A percentile compares a stretch with the other conserved stretches of the same genome.
phyloP scores from a whole-genome alignment of 768 basidiomycete genomes.

The Wakefieldia striispora region DNA sequence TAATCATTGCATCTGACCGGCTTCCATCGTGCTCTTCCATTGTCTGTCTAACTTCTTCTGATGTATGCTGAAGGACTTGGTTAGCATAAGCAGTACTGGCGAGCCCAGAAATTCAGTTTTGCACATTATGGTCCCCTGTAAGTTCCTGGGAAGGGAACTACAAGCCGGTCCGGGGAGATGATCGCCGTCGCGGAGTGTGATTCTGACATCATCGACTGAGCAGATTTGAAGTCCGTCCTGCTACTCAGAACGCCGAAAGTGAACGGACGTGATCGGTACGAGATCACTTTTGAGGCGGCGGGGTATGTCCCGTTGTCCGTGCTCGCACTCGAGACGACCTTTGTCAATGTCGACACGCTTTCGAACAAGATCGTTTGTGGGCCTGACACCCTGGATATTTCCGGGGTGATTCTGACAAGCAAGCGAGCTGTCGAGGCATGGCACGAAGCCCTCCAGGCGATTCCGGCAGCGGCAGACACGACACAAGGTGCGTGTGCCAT shows the following conservation, averaged over 20 bases:
- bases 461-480: neutral
- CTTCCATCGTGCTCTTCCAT: too few species aligned
- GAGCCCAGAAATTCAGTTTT: too few species aligned
- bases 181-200: neutral
- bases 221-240: slow-evolving; percentile 35
- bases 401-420: slow-evolving; percentile 78
- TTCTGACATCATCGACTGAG: neutral
- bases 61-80: too few species aligned
- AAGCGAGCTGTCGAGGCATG: slow-evolving; percentile 76
- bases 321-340: slow-evolving; percentile 67
- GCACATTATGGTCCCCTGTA: too few species aligned
- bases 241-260: slow-evolving; percentile 39
- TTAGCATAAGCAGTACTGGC: too few species aligned
- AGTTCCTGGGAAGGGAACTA: too few species aligned
- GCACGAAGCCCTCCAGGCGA: slow-evolving; percentile 37
- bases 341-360: slow-evolving; percentile 49
- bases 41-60: too few species aligned
- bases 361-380: slow-evolving; percentile 39
- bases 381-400: slow-evolving; percentile 32
- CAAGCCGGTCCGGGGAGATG: too few species aligned
- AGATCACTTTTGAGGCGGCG: slow-evolving; percentile 41
- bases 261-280: slow-evolving; percentile 55
- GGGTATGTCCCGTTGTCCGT: slow-evolving; percentile 59
- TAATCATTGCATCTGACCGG: too few species aligned
- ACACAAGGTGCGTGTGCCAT: slow-evolving; percentile 15